Evolutionary conservation across 768 basidiomycete species (phyloP), one percentile per base, ranked within the genome.

Genomic region (Tricholoma bakamatsutake): DNA sequence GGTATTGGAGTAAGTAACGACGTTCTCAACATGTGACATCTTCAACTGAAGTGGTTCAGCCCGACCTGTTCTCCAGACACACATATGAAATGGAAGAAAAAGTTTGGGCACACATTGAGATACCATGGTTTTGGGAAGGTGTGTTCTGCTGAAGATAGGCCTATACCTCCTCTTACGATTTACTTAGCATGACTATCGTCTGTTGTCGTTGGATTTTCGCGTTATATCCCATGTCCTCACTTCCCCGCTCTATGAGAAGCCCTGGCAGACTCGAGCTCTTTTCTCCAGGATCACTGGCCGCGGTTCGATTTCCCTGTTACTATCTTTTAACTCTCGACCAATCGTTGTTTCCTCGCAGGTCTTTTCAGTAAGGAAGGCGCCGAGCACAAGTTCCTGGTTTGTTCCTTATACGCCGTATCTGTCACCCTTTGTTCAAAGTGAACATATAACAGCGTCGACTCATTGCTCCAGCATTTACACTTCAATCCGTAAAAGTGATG

Each of bases 41-140:
- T 53, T 45, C 18, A 34, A 34, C 28, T 21, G 17, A 24, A 21
- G 24, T 50, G 34, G 56, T 17, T 12, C 52, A 83, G 81, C 55
- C 81, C 81, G 7, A 65, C 69, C 49, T 54, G 70, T 27, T 78
- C 74, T 57, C 64, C 72, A 7, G 61, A 66, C 4, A 74, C 72
- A 1, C 72, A 80, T 59, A 67, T 71, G 13, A 67, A 72, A 17
- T 82, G 79, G 79, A 67, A 69, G 24, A 69, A 67, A 53, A 64
- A 58, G 13, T 79, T 72, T 64, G 82, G 81, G 10, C 74, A 75
- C 57, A 82, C 80, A 1, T 79, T 81, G 56, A 66, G 77, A 40
- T 80, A 81, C 54, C 77, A 84, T 59, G 81, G 81, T 1, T 80
- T 77, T 65, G 82, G 81, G 39, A 74, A 64, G 64, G 80, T 80